Evolutionary conservation across 2,329 filamentous ascomycete species (phyloP).

Genomic region (Colletotrichum paranaense): DNA sequence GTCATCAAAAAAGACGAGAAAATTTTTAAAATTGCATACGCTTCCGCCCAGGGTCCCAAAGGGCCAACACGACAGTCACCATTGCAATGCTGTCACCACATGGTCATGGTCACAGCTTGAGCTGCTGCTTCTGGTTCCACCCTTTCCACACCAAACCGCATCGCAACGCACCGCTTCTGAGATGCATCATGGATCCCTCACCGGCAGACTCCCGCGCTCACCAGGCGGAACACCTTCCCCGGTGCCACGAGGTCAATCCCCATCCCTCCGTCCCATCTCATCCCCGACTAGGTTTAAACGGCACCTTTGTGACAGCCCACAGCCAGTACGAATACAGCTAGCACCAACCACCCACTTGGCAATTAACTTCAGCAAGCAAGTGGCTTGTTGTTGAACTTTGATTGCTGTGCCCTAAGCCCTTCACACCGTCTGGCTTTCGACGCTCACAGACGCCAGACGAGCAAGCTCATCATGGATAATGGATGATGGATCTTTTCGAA

Average conservation of each 20-base stretch:
- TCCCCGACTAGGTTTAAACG: conserved; percentile 13
- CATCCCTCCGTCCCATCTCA: conserved; percentile 31
- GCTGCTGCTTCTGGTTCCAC: not conserved
- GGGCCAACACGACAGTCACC: not conserved
- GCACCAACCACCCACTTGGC: conserved; percentile 9
- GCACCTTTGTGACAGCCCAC: conserved; percentile 15
- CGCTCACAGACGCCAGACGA: not conserved
- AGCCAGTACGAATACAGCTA: not conserved
- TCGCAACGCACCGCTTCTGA: not conserved
- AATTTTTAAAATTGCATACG: conserved; percentile 30
- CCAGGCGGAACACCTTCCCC: conserved; percentile 34
- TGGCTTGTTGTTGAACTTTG: not conserved
- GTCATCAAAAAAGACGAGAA: conserved; percentile 27
- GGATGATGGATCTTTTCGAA: not conserved
- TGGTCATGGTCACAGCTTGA: not conserved
- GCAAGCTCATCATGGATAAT: conserved; percentile 11
- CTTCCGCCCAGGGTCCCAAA: not conserved
- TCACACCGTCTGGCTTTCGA: not conserved
- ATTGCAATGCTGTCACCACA: not conserved
- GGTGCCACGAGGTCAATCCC: conserved; percentile 32
- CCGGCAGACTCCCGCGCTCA: not conserved
- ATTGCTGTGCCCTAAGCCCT: not conserved
- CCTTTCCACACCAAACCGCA: not conserved
- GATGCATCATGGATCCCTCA: not conserved
- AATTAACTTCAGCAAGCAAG: not conserved